Conservation (phyloP, 371 early-diverging fungal species). For the Circinella umbellata region DNA sequence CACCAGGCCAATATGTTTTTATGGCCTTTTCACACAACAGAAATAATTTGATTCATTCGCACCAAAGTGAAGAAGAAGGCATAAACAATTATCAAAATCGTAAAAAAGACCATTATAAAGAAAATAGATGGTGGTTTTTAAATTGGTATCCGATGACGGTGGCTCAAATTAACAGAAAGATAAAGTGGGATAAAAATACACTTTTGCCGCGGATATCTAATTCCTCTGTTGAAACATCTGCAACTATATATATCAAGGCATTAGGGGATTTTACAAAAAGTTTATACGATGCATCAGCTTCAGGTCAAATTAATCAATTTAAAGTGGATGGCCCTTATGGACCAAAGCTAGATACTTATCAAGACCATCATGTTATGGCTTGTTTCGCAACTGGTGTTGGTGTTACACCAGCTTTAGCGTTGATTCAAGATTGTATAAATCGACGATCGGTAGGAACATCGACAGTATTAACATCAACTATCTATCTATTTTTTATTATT, state of each 20-base stretch:
- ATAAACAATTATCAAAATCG: too few species aligned
- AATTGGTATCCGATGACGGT: constrained; percentile 53
- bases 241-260: constrained; percentile 44
- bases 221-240: constrained; percentile 15
- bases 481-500: constrained; percentile 41
- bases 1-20: constrained; percentile 51
- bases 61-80: too few species aligned
- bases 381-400: constrained; percentile 46
- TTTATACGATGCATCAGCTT: constrained; percentile 17
- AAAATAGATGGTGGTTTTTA: constrained; percentile 13
- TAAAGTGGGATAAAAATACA: constrained; percentile 4
- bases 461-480: constrained; percentile 34
- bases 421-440: constrained; percentile 41
- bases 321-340: constrained; percentile 49
- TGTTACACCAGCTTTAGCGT: constrained; percentile 42
- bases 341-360: constrained; percentile 32
- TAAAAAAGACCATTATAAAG: background rate
- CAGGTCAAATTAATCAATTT: constrained; percentile 17
- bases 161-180: constrained; percentile 29
- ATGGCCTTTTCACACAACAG: constrained; percentile 24
- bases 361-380: constrained; percentile 39
- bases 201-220: constrained; percentile 8
- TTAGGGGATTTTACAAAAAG: constrained; percentile 35
- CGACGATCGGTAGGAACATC: constrained; percentile 36
- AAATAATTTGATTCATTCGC: background rate